Evolutionary conservation across 208 protist genomes (phyloP).

Genomic region (Trypanosoma caninum): DNA sequence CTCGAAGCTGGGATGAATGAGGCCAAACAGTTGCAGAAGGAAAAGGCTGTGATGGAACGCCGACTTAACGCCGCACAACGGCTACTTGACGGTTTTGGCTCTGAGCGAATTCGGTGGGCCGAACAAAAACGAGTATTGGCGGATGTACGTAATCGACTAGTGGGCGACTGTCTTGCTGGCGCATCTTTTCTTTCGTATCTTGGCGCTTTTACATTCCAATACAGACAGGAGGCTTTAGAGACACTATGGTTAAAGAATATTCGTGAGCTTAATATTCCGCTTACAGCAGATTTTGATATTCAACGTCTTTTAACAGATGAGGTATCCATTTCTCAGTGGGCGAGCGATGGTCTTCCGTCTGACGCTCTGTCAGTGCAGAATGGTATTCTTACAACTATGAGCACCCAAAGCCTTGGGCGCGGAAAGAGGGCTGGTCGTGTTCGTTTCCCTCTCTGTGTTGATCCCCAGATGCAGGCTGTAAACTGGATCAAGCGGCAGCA

Average conservation of each 20-base stretch:
- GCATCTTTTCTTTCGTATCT: constrained; percentile 97
- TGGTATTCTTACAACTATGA: constrained; percentile 95
- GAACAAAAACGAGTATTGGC: constrained; percentile 91
- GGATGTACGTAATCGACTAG: constrained; percentile 79
- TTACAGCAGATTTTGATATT: constrained; percentile 89
- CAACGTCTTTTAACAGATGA: constrained; percentile 94
- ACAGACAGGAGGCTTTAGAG: constrained; percentile 93
- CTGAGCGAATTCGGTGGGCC: constrained; percentile 96
- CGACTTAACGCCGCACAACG: constrained; percentile 94
- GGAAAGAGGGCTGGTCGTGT: constrained; percentile 79
- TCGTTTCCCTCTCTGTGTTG: constrained; percentile 98
- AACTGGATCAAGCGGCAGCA: constrained; percentile 99
- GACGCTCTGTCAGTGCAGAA: constrained; percentile 99
- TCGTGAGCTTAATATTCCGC: constrained; percentile 77
- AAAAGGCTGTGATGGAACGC: constrained; percentile 94
- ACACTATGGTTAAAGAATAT: constrained; percentile 92
- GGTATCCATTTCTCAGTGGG: constrained; percentile 97
- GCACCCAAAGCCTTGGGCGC: constrained; percentile 75
- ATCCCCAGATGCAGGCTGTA: constrained; percentile 99
- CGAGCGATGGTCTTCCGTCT: constrained; percentile 95
- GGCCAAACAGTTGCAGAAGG: constrained; percentile 88
- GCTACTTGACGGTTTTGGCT: constrained; percentile 96
- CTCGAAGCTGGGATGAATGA: constrained; percentile 91
- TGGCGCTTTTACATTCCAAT: constrained; percentile 97
- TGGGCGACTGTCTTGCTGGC: constrained; percentile 98